Evolutionary conservation across 129 eudicot species (phyloP).

Genomic region (Lactuca saligna): DNA sequence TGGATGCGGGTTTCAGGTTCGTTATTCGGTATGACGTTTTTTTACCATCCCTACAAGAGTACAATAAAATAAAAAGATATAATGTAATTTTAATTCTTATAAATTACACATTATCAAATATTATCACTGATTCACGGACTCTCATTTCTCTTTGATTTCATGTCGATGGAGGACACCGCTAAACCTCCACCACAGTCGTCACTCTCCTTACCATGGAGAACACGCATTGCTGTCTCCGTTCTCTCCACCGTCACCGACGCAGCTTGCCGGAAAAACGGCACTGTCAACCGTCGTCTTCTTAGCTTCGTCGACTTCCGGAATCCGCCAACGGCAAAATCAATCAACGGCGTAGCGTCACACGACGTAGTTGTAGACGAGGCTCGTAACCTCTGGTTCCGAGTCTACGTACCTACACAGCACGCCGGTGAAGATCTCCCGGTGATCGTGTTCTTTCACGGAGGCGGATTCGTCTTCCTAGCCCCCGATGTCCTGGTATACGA

Average conservation of each 20-base stretch:
- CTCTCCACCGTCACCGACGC: conserved; percentile 24
- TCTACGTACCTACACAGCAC: conserved; percentile 18
- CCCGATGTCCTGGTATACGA: conserved; percentile 17
- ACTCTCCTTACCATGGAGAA: conserved; percentile 40
- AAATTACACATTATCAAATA: not conserved
- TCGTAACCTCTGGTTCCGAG: conserved; percentile 28
- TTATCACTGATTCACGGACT: not conserved
- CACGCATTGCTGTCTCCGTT: conserved; percentile 20
- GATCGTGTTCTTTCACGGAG: conserved; percentile 35
- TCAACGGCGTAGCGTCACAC: conserved; percentile 23
- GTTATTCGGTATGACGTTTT: too few species aligned
- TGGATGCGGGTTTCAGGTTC: too few species aligned
- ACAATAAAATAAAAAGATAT: too few species aligned
- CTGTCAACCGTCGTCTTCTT: conserved; percentile 45
- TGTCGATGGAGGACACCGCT: conserved; percentile 14
- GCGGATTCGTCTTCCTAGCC: conserved; percentile 30
- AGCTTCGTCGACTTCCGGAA: conserved; percentile 18
- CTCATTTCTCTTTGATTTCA: not conserved
- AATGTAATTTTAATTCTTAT: not conserved
- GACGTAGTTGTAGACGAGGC: conserved; percentile 27
- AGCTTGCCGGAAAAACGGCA: conserved; percentile 38
- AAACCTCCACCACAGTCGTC: conserved; percentile 10
- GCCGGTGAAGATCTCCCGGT: conserved; percentile 14
- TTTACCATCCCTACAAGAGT: too few species aligned
- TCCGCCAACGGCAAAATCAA: conserved; percentile 10